Percentiles rank a stretch among this genome's conserved stretches.
phyloP scores from a whole-genome alignment of 2,329 filamentous ascomycete genomes.

The Claviceps spartinae region DNA sequence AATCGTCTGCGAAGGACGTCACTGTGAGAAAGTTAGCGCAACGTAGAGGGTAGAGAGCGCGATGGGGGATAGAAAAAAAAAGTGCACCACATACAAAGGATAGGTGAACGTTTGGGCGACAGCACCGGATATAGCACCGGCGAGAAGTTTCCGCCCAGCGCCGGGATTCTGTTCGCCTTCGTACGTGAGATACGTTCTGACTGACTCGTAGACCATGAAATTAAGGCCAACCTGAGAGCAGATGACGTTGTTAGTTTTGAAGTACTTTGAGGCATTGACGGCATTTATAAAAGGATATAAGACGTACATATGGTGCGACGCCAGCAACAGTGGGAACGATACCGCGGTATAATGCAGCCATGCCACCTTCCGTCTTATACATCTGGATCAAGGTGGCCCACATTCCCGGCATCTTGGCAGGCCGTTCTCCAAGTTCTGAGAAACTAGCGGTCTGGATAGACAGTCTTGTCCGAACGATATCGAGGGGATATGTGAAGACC shows the following conservation, averaged over 20 bases:
- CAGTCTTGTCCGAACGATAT: constrained; percentile 89
- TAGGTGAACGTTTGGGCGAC: constrained; percentile 97
- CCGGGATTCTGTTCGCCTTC: constrained; percentile 78
- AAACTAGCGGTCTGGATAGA: constrained; percentile 99
- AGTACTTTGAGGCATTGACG: neutral
- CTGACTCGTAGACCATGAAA: constrained; percentile 95
- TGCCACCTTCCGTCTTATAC: constrained; percentile 83
- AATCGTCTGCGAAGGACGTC: constrained; percentile 88
- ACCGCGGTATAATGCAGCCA: constrained; percentile 78
- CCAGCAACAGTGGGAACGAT: constrained; percentile 90
- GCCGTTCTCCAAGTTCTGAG: constrained; percentile 51
- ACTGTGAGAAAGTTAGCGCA: constrained; percentile 28
- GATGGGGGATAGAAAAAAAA: neutral
- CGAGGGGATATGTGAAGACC: constrained; percentile 85
- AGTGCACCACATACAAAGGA: constrained; percentile 59
- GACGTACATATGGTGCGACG: constrained; percentile 75
- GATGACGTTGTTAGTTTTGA: constrained; percentile 8
- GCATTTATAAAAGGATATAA: neutral
- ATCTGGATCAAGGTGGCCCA: constrained; percentile 69
- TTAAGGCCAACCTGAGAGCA: constrained; percentile 71
- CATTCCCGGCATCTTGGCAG: constrained; percentile 75
- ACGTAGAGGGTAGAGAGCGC: neutral
- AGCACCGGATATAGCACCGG: constrained; percentile 87
- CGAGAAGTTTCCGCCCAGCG: constrained; percentile 66
- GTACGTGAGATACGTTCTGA: constrained; percentile 69